Percentiles rank a stretch among this genome's conserved stretches.
Evolutionary conservation across 78 protist genomes (phyloP).

Genomic region (Dictyostelium firmibasis): DNA sequence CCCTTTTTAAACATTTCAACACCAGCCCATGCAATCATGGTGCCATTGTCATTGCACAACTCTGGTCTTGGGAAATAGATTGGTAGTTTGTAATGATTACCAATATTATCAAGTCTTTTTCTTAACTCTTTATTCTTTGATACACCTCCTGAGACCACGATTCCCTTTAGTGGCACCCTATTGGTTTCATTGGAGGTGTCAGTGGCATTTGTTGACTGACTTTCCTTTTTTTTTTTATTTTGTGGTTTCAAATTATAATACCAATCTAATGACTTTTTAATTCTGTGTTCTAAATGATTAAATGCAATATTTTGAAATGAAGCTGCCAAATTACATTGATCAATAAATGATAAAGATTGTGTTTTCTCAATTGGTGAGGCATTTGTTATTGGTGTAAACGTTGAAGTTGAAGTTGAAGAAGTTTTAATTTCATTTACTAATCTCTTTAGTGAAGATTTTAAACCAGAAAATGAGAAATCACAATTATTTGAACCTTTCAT

Average conservation of each 20-base stretch:
- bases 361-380: neutral
- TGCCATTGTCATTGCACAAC: constrained; percentile 91
- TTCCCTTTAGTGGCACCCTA: neutral
- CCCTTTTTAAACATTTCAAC: constrained; percentile 75
- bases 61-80: constrained; percentile 64
- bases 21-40: constrained; percentile 95
- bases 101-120: neutral
- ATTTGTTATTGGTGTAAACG: neutral
- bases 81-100: neutral
- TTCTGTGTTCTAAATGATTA: constrained; percentile 62
- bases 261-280: constrained; percentile 50
- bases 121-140: constrained; percentile 73
- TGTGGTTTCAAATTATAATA: neutral
- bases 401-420: neutral
- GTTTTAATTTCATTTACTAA: neutral
- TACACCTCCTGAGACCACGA: constrained; percentile 88
- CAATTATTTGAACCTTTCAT: constrained; percentile 41
- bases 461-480: constrained; percentile 82
- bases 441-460: constrained; percentile 27
- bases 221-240: neutral
- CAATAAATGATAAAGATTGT: neutral
- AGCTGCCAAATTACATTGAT: constrained; percentile 76
- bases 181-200: neutral
- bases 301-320: constrained; percentile 80
- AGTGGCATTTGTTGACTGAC: neutral